A percentile compares a stretch with the other conserved stretches of the same genome.
Conservation (phyloP, 2,329 filamentous ascomycete genomes). For the Aspergillus calidoustus region DNA sequence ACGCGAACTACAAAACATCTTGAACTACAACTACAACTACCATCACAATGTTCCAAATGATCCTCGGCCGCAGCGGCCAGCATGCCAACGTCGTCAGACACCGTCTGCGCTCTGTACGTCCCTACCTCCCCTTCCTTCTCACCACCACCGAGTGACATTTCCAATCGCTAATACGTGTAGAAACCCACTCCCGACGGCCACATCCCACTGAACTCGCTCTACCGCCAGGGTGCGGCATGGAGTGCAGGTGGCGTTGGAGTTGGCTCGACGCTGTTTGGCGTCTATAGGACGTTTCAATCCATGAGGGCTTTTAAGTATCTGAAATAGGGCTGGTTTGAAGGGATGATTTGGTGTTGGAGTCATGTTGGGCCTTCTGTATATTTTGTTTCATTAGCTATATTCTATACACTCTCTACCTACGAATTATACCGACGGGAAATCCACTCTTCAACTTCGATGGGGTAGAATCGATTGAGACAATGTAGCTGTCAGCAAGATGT, state of each 20-base stretch:
- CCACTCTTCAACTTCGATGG: too few species aligned
- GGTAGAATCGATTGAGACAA: not conserved
- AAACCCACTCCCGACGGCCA: conserved; percentile 7
- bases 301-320: conserved; percentile 17
- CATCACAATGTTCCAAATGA: conserved; percentile 18
- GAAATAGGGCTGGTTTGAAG: not conserved
- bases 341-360: not conserved
- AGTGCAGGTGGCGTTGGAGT: conserved; percentile 14
- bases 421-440: too few species aligned
- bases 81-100: conserved; percentile 6
- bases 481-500: not conserved
- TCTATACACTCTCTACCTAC: too few species aligned
- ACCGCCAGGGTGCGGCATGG: conserved; percentile 15
- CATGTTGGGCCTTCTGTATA: not conserved
- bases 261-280: conserved; percentile 17
- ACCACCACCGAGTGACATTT: not conserved
- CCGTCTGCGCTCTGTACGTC: conserved; percentile 10
- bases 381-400: too few species aligned
- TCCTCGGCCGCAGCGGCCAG: conserved; percentile 14
- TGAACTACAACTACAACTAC: not conserved
- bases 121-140: not conserved
- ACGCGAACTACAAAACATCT: not conserved
- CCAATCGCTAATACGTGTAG: not conserved
- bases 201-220: conserved; percentile 12
- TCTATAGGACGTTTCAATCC: conserved; percentile 14